Evolutionary conservation across 345 rosid species (phyloP), one percentile per base, ranked within the genome.

Genomic region (Rhizophora mangle): DNA sequence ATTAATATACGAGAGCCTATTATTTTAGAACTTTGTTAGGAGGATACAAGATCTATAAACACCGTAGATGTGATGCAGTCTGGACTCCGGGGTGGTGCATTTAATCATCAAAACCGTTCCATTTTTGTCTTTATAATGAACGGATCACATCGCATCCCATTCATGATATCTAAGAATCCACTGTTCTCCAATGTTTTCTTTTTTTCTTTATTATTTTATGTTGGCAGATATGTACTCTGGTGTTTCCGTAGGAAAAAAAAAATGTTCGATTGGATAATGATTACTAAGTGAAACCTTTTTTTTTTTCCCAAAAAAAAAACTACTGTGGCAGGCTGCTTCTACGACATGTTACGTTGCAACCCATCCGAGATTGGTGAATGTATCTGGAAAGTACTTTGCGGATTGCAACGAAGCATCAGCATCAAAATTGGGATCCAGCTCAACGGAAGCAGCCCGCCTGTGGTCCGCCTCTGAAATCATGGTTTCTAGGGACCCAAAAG

Each of bases 291-390:
- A 55, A 49, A 21, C 31, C 8, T 19, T 62, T 22, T 26, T 34
- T 31, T 15, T 8, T 18, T 16, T 1, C 9, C 0, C 1, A 7
- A 7, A 34, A 34, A 6, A 34, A 8, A 6, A 31, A 39, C 64
- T 5, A 34, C 37, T 7, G 3, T 9, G 39, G 62, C 65, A 93
- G 98, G 98, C 94, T 66, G 97, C 97, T 10, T 97, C 98, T 5
- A 92, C 96, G n/a, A 92, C 97, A 11, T 92, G 98, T 71, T 96
- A 86, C 71, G 97, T 86, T 7, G 97, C 96, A 6, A 79, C 89
- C 1, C 82, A 86, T 72, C 89, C 89, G 24, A 86, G 86, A 72
- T 62, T 96, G 64, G 39, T 52, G 46, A 81, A 83, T 26, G 81
- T 83, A 32, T 77, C 88, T 16, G 98, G 98, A 16, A 89, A 92